A percentile compares a stretch with the other conserved stretches of the same genome.
These are phyloP conservation scores for Cladophialophora psammophila DNA, from an alignment of 2,329 filamentous ascomycete species.

Conservation along the genomic window DNA sequence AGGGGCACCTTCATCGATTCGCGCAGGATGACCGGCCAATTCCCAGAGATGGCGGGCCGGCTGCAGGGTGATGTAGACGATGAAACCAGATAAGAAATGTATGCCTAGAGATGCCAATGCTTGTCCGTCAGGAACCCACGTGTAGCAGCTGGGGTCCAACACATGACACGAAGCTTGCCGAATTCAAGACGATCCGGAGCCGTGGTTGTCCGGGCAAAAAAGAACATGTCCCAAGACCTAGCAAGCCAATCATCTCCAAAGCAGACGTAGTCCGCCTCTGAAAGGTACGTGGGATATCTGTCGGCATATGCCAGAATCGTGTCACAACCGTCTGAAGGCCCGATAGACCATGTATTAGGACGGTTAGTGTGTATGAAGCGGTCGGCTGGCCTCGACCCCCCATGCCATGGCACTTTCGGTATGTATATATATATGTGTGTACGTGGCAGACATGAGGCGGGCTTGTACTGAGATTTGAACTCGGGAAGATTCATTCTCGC, in stretches of 20 bases:
- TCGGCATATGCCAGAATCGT: not conserved
- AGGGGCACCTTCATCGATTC: not conserved
- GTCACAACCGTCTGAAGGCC: not conserved
- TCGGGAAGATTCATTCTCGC: constrained; percentile 34
- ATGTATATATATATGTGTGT: not conserved
- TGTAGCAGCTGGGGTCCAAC: not conserved
- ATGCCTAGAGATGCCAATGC: constrained; percentile 19
- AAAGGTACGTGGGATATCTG: no score
- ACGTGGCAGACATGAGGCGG: not conserved
- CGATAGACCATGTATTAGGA: not conserved
- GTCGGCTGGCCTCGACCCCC: not conserved
- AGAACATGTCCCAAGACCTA: no score
- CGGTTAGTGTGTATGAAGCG: not conserved
- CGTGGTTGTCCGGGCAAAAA: not conserved
- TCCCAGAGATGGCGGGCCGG: not conserved
- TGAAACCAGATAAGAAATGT: not conserved
- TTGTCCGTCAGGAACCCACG: constrained; percentile 13
- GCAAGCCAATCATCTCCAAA: no score
- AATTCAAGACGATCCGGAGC: not conserved
- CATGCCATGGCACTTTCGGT: not conserved
- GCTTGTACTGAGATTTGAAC: not conserved
- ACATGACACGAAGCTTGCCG: not conserved
- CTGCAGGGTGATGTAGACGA: constrained; percentile 9
- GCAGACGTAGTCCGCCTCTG: no score
- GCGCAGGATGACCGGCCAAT: constrained; percentile 20